phyloP scores from a whole-genome alignment of 305 asterid species.

The Solanum hybrid region DNA sequence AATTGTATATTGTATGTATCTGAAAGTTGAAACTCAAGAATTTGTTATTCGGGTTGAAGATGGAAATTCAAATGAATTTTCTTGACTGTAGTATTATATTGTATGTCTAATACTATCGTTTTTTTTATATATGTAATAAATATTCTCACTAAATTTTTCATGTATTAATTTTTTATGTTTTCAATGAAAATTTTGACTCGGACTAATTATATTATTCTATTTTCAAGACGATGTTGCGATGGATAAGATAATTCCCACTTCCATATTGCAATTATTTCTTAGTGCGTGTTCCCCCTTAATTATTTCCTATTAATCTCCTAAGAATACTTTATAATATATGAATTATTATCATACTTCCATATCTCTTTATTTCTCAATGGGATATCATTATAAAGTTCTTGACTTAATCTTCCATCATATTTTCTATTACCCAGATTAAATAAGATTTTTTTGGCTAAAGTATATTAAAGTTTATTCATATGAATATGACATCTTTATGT shows the following conservation, averaged over 20 bases:
- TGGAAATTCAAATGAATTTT: too few species aligned
- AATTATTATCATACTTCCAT: neutral
- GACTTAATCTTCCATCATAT: neutral
- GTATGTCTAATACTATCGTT: too few species aligned
- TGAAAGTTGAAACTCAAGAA: neutral
- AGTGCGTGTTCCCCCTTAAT: neutral
- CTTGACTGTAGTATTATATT: too few species aligned
- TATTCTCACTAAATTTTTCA: neutral
- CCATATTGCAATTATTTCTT: neutral
- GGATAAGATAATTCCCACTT: neutral
- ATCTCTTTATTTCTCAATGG: neutral
- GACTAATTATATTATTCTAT: neutral
- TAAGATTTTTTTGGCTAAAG: neutral
- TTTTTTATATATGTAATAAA: too few species aligned
- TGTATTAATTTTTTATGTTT: neutral
- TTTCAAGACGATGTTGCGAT: neutral
- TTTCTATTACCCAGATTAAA: neutral
- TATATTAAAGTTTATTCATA: neutral
- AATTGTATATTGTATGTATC: neutral
- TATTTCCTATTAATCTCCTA: neutral
- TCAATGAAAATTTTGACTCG: neutral
- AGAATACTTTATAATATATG: neutral
- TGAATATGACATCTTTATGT: too few species aligned
- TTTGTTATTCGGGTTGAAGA: neutral
- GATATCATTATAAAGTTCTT: neutral